phyloP scores from a whole-genome alignment of 805 yeast species.

The Sugiyamaella valdiviana region DNA sequence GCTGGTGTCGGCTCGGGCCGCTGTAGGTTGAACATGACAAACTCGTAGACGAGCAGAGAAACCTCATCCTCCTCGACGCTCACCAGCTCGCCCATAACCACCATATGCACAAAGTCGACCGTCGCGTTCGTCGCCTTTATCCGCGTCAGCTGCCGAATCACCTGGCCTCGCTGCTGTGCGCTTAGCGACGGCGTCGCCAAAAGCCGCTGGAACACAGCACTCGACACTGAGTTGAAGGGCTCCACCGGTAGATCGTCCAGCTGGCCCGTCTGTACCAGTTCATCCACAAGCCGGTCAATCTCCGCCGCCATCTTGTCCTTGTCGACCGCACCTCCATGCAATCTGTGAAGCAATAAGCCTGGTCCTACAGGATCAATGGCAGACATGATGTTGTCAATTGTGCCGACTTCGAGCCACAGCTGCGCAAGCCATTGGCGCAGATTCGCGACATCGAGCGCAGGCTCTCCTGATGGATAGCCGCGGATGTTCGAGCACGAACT shows the following conservation, averaged over 20 bases:
- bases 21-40: conserved; percentile 17
- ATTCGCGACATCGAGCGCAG: conserved; percentile 1
- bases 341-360: not conserved
- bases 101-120: conserved; percentile 15
- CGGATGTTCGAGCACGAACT: not conserved
- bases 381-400: conserved; percentile 3
- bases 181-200: conserved; percentile 1
- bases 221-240: conserved; percentile 5
- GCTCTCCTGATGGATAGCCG: not conserved
- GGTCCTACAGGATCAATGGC: conserved; percentile 1
- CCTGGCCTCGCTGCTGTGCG: not conserved
- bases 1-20: not conserved
- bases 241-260: not conserved
- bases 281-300: conserved; percentile 1
- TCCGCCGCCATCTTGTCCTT: not conserved
- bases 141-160: conserved; percentile 11
- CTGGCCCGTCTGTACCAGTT: not conserved
- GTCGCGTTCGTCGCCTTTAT: conserved; percentile 13
- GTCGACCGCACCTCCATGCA: not conserved
- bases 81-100: conserved; percentile 5
- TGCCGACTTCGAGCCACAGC: conserved; percentile 1
- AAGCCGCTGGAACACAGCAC: conserved; percentile 5
- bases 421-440: not conserved
- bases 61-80: conserved; percentile 8
- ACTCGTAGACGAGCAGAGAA: conserved; percentile 17